Percentiles rank a stretch among this genome's conserved stretches.
Evolutionary conservation across 306 rosid genomes (phyloP).

Genomic region (Malus asiatica): DNA sequence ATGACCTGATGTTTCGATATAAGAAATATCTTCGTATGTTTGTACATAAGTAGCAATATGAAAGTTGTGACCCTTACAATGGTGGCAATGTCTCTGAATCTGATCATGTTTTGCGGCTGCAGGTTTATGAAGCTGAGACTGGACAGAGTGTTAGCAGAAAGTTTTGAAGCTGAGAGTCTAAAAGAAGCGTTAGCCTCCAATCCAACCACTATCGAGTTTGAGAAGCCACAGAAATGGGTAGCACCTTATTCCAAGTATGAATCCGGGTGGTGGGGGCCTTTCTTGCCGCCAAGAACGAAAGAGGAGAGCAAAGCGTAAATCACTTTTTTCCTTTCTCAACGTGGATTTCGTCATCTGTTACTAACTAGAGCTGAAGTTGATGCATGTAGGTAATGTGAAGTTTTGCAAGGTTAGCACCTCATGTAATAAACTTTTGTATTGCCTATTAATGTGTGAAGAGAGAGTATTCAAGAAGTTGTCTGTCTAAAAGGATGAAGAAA

Average conservation of each 20-base stretch:
- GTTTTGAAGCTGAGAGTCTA: conserved; percentile 63
- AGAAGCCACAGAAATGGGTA: conserved; percentile 86
- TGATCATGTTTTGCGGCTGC: conserved; percentile 22
- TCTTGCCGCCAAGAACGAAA: conserved; percentile 56
- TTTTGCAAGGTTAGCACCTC: not conserved
- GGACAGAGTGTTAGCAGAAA: conserved; percentile 80
- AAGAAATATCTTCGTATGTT: not conserved
- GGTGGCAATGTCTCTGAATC: not conserved
- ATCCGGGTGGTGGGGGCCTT: conserved; percentile 83
- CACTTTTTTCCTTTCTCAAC: conserved; percentile 8
- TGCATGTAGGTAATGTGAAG: conserved; percentile 10
- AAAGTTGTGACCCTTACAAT: not conserved
- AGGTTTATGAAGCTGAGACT: conserved; percentile 97
- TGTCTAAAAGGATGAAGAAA: not conserved
- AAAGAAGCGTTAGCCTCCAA: conserved; percentile 78
- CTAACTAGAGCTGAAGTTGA: conserved; percentile 2
- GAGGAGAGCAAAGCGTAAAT: conserved; percentile 52
- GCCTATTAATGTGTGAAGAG: conserved; percentile 1
- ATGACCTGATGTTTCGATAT: not conserved
- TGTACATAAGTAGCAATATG: not conserved
- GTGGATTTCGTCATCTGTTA: conserved; percentile 1
- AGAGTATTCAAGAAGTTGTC: not conserved
- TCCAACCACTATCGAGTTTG: conserved; percentile 70
- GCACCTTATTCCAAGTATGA: conserved; percentile 93
- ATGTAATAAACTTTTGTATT: not conserved